Conservation (phyloP, 495 filamentous ascomycete genomes). For the Hypoxylon fragiforme region DNA sequence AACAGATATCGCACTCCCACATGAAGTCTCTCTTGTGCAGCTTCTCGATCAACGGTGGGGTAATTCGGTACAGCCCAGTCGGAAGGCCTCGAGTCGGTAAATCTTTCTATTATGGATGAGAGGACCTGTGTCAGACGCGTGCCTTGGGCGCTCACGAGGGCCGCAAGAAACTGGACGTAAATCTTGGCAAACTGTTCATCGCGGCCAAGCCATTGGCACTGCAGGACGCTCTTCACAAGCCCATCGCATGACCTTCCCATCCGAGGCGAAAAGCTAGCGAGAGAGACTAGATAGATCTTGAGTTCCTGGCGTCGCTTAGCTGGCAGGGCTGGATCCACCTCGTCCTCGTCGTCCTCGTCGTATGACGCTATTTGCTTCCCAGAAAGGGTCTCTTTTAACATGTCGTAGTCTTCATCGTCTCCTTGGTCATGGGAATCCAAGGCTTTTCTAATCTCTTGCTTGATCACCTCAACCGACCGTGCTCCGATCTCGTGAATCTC, state of each 20-base stretch:
- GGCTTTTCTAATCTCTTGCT: constrained; percentile 73
- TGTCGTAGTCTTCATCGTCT: constrained; percentile 72
- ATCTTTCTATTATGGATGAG: constrained; percentile 76
- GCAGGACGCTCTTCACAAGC: constrained; percentile 71
- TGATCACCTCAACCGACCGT: constrained; percentile 57
- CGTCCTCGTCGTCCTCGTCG: constrained; percentile 39
- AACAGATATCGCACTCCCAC: constrained; percentile 74
- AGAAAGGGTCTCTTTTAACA: constrained; percentile 62
- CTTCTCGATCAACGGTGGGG: constrained; percentile 57
- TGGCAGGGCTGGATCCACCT: constrained; percentile 43
- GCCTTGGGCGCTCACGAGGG: constrained; percentile 77
- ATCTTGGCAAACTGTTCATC: constrained; percentile 78
- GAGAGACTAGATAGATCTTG: constrained; percentile 72
- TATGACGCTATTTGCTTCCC: constrained; percentile 27
- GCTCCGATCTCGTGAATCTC: constrained; percentile 58
- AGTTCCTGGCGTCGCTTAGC: constrained; percentile 58
- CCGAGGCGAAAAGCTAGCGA: constrained; percentile 71
- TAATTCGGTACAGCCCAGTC: constrained; percentile 64
- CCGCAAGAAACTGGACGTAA: constrained; percentile 79
- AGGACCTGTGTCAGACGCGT: constrained; percentile 59
- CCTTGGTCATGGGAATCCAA: constrained; percentile 68
- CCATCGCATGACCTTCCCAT: constrained; percentile 71
- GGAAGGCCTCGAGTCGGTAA: constrained; percentile 56
- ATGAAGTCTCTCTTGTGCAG: constrained; percentile 71
- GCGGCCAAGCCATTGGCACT: constrained; percentile 81